Evolutionary conservation across 768 basidiomycete species (phyloP), one percentile per base, ranked within the genome.

Genomic region (Harrya chromipes): DNA sequence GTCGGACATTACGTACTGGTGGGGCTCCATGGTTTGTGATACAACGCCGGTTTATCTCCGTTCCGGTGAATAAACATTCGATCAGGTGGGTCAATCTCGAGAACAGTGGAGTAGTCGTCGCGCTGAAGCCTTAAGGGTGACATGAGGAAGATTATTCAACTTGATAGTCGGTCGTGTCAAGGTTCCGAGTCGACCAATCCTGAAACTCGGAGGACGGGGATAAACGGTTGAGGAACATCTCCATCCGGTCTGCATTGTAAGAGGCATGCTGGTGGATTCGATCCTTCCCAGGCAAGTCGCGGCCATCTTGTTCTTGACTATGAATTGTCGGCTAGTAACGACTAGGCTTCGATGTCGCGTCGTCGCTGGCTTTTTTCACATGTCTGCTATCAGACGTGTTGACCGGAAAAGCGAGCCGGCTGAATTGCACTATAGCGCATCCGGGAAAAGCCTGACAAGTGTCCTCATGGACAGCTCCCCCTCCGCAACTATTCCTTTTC

Each of bases 51-150:
- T 43, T 43, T 48, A 39, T 46, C 46, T 24, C 49, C 54, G 33
- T 37, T n/a, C 38, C 45, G 47, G 35, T 43, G n/a, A 19, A 36
- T 34, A 21, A 21, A 40, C 12, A 10, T 13, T 38, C 9, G 39
- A 37, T 46, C 40, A 39, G 43, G 44, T 31, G 23, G 21, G 31
- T 47, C 9, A 11, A 33, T 19, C 31, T 20, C 17, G 44, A 29
- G 38, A 43, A 41, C 38, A 38, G 39, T 13, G 38, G 23, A 41
- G 42, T 13, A 29, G 23, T 38, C 31, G 16, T 60, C 53, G 20
- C 16, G 24, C 46, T 37, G 45, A 47, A 29, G 12, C 44, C 47
- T 43, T 41, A 47, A 43, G 47, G 56, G 26, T 16, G n/a, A 10
- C 36, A n/a, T 33, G n/a, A 35, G 12, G n/a, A 16, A 8, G 20